Conservation (phyloP, 1,284 basidiomycete genomes). For the Filobasidium uniguttulatum region DNA sequence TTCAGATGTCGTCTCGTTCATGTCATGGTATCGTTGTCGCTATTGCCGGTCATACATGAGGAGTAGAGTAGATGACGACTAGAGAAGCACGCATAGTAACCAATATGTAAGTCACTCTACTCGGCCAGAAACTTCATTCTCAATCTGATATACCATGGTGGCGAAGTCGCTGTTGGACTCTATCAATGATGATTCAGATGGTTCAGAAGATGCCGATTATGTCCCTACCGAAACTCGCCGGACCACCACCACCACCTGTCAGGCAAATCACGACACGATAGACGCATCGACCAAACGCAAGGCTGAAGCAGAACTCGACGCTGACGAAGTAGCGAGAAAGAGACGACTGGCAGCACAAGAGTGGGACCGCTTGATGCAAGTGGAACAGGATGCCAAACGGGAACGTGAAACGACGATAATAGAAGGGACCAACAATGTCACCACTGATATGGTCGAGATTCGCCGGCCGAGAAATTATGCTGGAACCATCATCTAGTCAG, state of each 20-base stretch:
- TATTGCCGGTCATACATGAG: too few species aligned
- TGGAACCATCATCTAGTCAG: constrained; percentile 33
- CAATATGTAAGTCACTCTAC: too few species aligned
- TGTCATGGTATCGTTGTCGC: background rate
- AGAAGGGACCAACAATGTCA: too few species aligned
- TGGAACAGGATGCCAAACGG: constrained; percentile 6
- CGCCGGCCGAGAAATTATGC: constrained; percentile 30
- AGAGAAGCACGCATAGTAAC: too few species aligned
- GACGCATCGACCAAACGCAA: background rate
- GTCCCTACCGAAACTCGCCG: background rate
- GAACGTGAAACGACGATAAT: background rate
- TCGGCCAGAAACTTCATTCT: too few species aligned
- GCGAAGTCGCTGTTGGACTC: background rate
- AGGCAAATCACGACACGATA: background rate
- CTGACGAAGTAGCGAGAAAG: background rate
- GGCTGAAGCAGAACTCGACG: background rate
- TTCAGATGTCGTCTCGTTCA: too few species aligned
- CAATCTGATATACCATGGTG: background rate
- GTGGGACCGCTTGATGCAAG: background rate
- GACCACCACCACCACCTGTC: too few species aligned
- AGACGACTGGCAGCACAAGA: background rate
- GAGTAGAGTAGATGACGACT: too few species aligned
- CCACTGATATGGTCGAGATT: constrained; percentile 28
- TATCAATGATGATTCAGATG: background rate
- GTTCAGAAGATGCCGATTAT: background rate